A percentile compares a stretch with the other conserved stretches of the same genome.
Evolutionary conservation across 2,329 filamentous ascomycete species (phyloP).

Genomic region (Fusarium sp.): DNA sequence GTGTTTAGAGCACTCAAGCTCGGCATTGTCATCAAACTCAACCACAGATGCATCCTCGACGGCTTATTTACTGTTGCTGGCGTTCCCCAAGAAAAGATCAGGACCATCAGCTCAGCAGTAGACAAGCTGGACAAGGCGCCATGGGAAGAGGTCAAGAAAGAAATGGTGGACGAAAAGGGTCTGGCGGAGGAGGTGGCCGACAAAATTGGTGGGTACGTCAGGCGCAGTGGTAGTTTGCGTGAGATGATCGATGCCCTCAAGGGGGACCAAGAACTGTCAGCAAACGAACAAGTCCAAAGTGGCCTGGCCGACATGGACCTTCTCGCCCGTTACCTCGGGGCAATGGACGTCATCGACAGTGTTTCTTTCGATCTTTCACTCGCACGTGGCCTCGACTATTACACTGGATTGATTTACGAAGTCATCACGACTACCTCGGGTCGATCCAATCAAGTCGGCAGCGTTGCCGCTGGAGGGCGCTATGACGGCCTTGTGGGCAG

Average conservation of each 20-base stretch:
- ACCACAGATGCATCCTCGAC: background rate
- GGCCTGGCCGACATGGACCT: background rate
- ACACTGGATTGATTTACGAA: background rate
- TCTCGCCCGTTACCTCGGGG: background rate
- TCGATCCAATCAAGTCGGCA: background rate
- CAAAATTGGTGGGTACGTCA: background rate
- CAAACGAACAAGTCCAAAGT: background rate
- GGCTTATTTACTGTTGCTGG: background rate
- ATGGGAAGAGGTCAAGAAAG: background rate
- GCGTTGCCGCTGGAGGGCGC: background rate
- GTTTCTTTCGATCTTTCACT: background rate
- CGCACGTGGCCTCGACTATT: background rate
- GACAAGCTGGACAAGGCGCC: background rate
- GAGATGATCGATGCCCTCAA: background rate
- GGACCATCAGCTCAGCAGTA: background rate
- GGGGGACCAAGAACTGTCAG: background rate
- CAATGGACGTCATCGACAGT: background rate
- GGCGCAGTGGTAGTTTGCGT: background rate
- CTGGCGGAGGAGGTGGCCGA: background rate
- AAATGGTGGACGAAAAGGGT: background rate
- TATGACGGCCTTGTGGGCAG: background rate
- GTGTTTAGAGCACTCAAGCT: background rate
- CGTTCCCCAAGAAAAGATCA: background rate
- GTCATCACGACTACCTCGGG: background rate
- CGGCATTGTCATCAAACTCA: background rate